Percentiles rank a stretch among this genome's conserved stretches.
Conservation (phyloP, 2,329 filamentous ascomycete genomes). For the Biscogniauxia mediterranea region DNA sequence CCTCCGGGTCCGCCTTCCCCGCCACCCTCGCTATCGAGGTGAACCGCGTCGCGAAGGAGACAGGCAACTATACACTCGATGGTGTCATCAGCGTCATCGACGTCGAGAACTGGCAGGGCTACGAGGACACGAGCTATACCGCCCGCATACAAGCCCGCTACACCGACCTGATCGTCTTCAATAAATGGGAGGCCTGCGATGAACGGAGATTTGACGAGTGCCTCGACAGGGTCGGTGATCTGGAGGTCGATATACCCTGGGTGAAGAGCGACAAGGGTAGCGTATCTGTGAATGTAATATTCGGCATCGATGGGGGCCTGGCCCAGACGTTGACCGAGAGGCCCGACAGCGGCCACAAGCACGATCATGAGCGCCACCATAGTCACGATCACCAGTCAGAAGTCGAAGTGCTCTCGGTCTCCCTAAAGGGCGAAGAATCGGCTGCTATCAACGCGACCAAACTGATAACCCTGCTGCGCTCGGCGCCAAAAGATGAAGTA, state of each 20-base stretch:
- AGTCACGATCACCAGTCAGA: slow-evolving; percentile 71
- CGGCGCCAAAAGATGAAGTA: slow-evolving; percentile 86
- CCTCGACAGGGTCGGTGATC: slow-evolving; percentile 73
- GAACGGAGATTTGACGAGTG: slow-evolving; percentile 76
- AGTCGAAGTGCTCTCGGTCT: slow-evolving; percentile 88
- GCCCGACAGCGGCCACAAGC: slow-evolving; percentile 32
- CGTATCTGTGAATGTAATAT: slow-evolving; percentile 75
- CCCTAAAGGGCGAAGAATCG: slow-evolving; percentile 49
- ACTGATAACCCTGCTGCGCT: slow-evolving; percentile 64
- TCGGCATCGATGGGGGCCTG: slow-evolving; percentile 84
- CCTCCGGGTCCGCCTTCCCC: slow-evolving; percentile 82
- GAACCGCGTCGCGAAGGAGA: slow-evolving; percentile 72
- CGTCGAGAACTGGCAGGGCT: slow-evolving; percentile 92
- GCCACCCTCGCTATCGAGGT: slow-evolving; percentile 89
- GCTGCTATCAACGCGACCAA: slow-evolving; percentile 55
- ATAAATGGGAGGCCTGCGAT: slow-evolving; percentile 81
- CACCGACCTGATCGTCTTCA: slow-evolving; percentile 87
- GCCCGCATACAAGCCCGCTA: slow-evolving; percentile 85
- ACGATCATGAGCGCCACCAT: slow-evolving; percentile 38
- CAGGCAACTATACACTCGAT: slow-evolving; percentile 71
- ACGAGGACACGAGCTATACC: slow-evolving; percentile 87
- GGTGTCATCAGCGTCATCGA: slow-evolving; percentile 89
- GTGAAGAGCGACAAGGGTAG: slow-evolving; percentile 81
- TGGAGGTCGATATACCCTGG: slow-evolving; percentile 78
- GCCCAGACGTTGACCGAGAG: slow-evolving; percentile 53